Evolutionary conservation across 139 green algal genomes (phyloP), one percentile per base, ranked within the genome.

Genomic region (Diplosphaera chodatii): DNA sequence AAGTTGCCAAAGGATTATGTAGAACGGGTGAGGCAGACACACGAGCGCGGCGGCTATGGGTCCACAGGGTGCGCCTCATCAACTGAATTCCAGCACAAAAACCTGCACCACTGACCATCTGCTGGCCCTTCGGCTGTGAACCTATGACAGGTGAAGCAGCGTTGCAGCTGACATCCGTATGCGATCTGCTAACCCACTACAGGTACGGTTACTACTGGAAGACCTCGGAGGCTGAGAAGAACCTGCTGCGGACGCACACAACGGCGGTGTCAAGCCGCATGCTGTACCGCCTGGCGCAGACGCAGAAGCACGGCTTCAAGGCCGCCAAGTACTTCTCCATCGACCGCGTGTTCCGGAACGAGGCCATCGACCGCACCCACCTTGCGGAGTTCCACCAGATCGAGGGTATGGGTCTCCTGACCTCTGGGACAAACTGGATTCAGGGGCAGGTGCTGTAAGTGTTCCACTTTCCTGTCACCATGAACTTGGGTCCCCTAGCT

Each of bases 311-410:
- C 13, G 88, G 83, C 40, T 94, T 90, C 85, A 82, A 77, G 69
- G 90, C 92, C 13, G 83, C 82, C 69, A 92, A 91, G 80, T 94
- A 94, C 80, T 97, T 97, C 82, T 92, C 88, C 69, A 94, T 99
- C 66, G 95, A 99, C 80, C 83, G 96, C 56, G 96, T 99, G 66
- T 99, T 99, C 88, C 82, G 96, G 16, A 99, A 99, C 77, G 96
- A 99, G 82, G 88, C 89, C n/a, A 89, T 99, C 25, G 96, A 99
- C 85, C 73, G 91, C 21, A 99, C 96, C 20, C 96, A 99, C 82
- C 77, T 99, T 69, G 96, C 96, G 2, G 96, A 99, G 84, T 99
- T 99, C 77, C 95, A 99, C 83, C 95, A 99, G 78, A 87, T 97
- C 48, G 89, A 92, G 76, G 87, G 83, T 87, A 48, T 41, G 66